Conservation (phyloP, 192 early-diverging fungal genomes). For the Entomortierella chlamydospora region DNA sequence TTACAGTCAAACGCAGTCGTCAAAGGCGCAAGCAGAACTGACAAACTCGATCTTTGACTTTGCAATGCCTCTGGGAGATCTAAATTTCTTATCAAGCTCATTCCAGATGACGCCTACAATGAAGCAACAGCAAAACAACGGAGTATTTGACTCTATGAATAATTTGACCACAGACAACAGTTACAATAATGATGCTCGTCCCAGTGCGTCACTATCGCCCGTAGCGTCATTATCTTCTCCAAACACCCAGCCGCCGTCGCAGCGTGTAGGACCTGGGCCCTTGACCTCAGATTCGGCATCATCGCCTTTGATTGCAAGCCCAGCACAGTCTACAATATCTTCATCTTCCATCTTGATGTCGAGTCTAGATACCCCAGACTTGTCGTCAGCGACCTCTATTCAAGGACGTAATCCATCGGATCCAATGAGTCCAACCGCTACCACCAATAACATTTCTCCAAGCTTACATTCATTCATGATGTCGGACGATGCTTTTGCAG, state of each 20-base stretch:
- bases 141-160: background rate
- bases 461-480: constrained; percentile 40
- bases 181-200: background rate
- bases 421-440: constrained; percentile 25
- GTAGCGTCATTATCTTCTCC: background rate
- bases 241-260: background rate
- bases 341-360: constrained; percentile 4
- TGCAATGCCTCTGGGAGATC: constrained; percentile 41
- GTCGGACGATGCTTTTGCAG: constrained; percentile 41
- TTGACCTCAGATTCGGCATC: background rate
- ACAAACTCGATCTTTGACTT: constrained; percentile 49
- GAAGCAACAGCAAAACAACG: constrained; percentile 13
- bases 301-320: background rate
- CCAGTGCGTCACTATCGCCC: constrained; percentile 1
- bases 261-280: background rate
- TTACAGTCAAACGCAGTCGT: constrained; percentile 5
- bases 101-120: constrained; percentile 46
- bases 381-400: background rate
- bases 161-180: background rate
- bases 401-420: background rate
- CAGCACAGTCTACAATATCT: background rate
- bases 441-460: constrained; percentile 31
- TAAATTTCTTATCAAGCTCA: constrained; percentile 47
- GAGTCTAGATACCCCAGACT: background rate
- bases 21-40: constrained; percentile 13